A percentile compares a stretch with the other conserved stretches of the same genome.
Evolutionary conservation across 345 rosid genomes (phyloP).

Genomic region (Sonneratia alba): DNA sequence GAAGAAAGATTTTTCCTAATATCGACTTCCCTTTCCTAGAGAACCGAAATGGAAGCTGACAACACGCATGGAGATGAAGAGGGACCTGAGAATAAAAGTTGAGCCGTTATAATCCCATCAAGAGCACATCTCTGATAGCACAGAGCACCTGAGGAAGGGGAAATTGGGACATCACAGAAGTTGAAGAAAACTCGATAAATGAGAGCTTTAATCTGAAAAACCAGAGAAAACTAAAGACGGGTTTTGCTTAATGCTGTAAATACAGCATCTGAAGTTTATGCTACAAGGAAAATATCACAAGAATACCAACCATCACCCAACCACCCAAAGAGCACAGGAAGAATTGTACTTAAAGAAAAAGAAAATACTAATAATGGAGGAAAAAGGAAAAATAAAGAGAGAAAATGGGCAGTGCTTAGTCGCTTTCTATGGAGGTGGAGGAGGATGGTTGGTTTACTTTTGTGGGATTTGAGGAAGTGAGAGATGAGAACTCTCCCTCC

Average conservation of each 20-base stretch:
- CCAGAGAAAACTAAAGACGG: neutral
- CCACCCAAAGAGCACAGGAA: conserved; percentile 18
- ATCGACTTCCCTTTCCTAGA: neutral
- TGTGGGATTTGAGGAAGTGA: conserved; percentile 12
- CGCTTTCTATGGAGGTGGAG: conserved; percentile 18
- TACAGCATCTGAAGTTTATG: conserved; percentile 1
- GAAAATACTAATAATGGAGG: conserved; percentile 17
- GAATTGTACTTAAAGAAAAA: conserved; percentile 57
- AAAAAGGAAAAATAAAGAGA: conserved; percentile 16
- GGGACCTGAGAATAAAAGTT: neutral
- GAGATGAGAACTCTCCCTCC: conserved; percentile 22
- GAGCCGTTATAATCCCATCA: neutral
- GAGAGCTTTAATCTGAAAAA: neutral
- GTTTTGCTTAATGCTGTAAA: neutral
- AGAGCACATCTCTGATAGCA: conserved; percentile 3
- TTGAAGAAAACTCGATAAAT: neutral
- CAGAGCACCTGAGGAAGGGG: conserved; percentile 6
- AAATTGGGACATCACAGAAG: conserved; percentile 2
- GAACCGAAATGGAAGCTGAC: neutral
- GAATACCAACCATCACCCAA: conserved; percentile 4
- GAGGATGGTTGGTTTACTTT: conserved; percentile 13
- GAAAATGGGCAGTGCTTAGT: conserved; percentile 26
- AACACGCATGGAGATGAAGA: conserved; percentile 1
- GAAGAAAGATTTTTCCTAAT: neutral
- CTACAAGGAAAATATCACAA: neutral